Evolutionary conservation across 495 filamentous ascomycete species (phyloP).

Genomic region (Articulospora tetracladia): DNA sequence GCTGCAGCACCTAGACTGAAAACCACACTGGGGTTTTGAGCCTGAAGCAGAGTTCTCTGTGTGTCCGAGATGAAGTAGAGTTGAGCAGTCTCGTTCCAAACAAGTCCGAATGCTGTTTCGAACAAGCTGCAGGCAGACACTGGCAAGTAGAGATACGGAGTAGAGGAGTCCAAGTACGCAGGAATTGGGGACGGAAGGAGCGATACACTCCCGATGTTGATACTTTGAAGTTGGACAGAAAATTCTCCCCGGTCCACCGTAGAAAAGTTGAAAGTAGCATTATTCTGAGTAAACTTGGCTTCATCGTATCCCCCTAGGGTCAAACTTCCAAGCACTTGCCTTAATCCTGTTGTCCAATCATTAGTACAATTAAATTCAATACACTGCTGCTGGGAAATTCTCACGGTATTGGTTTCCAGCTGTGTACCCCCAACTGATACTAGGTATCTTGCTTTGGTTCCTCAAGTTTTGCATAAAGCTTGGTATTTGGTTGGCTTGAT

Average conservation of each 20-base stretch:
- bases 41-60: conserved; percentile 35
- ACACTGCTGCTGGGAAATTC: neutral
- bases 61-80: conserved; percentile 49
- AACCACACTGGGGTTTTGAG: conserved; percentile 44
- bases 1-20: conserved; percentile 42
- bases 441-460: conserved; percentile 44
- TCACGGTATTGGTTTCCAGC: conserved; percentile 46
- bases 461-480: conserved; percentile 47
- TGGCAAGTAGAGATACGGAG: conserved; percentile 53
- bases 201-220: conserved; percentile 10
- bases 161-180: conserved; percentile 48
- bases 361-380: neutral
- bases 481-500: conserved; percentile 29
- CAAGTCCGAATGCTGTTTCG: conserved; percentile 47
- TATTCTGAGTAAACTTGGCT: conserved; percentile 44
- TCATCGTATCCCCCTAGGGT: conserved; percentile 55
- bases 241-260: conserved; percentile 7
- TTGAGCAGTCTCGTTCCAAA: conserved; percentile 37
- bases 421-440: conserved; percentile 53
- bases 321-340: conserved; percentile 44
- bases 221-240: conserved; percentile 5
- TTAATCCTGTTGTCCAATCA: conserved; percentile 20
- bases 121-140: conserved; percentile 47
- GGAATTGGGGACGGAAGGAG: conserved; percentile 32
- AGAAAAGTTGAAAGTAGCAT: conserved; percentile 34